Evolutionary conservation across 2,329 filamentous ascomycete species (phyloP), one percentile per base, ranked within the genome.

Genomic region (Fusarium bulbicola): DNA sequence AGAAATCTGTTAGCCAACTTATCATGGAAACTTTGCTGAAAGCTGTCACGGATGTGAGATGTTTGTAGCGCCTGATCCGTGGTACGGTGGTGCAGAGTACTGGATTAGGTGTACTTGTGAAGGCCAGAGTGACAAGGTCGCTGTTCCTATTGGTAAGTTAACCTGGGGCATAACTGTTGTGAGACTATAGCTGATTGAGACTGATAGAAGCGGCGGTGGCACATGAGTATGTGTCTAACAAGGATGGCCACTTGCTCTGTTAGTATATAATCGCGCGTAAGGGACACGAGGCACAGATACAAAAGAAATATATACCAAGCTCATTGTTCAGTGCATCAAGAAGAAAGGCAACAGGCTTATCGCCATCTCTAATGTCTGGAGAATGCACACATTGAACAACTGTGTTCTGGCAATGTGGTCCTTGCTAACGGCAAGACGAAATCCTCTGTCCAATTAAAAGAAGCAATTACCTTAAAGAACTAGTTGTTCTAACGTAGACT

Each of bases 211-310:
- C 30, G 1, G 66, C 49, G 1, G n/a, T 34, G 16, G 66, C 66
- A 1, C 66, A 68, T 4, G 56, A 53, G 9, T 68, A 68, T 45
- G 64, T 68, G 7, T 32, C 50, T 4, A 68, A 68, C 1, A 53
- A 68, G 7, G 20, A 50, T 20, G 66, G 66, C 0, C 37, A 57
- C 30, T 28, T 61, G 28, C 14, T 28, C 1, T 60, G 58, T 52
- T 59, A 5, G 12, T 37, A 2, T 9, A 24, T 6, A 2, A 2
- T 3, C 16, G n/a, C 3, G n/a, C 9, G 6, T 7, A 13, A 16
- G 42, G 11, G n/a, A 16, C 39, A 40, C 13, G 39, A n/a, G 13
- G 4, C 15, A n/a, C 39, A 6, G 21, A n/a, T n/a, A 21, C 7
- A n/a, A 40, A 10, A 10, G 39, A 21, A 15, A 42, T n/a, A 4